Evolutionary conservation across 345 rosid genomes (phyloP).

Genomic region (Aquilaria yunnanensis): DNA sequence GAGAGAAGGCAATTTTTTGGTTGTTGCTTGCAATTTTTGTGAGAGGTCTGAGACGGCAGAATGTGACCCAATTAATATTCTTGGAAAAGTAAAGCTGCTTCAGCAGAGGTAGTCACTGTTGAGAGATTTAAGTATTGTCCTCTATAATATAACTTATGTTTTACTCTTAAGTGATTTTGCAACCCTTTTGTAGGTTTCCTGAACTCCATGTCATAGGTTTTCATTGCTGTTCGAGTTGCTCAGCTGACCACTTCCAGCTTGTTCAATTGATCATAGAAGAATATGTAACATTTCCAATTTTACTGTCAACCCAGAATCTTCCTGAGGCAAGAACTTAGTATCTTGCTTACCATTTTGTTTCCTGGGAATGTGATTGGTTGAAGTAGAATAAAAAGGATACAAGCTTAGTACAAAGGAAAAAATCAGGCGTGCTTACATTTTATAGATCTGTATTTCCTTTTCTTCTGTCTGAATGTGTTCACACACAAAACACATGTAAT

Average conservation of each 20-base stretch:
- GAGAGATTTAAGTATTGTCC: slow-evolving; percentile 7
- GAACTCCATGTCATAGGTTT: slow-evolving; percentile 51
- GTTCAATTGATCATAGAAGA: slow-evolving; percentile 57
- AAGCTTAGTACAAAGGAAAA: not conserved
- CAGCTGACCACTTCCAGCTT: slow-evolving; percentile 37
- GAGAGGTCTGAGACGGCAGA: slow-evolving; percentile 24
- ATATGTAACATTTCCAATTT: slow-evolving; percentile 68
- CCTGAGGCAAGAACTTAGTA: slow-evolving; percentile 37
- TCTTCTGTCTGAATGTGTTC: not conserved
- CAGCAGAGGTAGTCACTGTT: slow-evolving; percentile 55
- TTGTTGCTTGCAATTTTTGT: slow-evolving; percentile 49
- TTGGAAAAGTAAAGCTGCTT: slow-evolving; percentile 63
- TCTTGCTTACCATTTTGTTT: not conserved
- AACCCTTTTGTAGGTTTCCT: slow-evolving; percentile 50
- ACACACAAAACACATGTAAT: too few species aligned
- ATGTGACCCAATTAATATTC: slow-evolving; percentile 21
- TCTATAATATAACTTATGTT: slow-evolving; percentile 4
- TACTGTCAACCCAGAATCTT: slow-evolving; percentile 46
- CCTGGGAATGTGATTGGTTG: not conserved
- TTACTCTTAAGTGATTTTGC: slow-evolving; percentile 7
- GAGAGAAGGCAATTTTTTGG: slow-evolving; percentile 39
- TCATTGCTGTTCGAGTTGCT: slow-evolving; percentile 36
- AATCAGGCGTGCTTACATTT: not conserved
- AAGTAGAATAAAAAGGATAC: not conserved
- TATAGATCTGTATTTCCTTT: not conserved